phyloP scores from a whole-genome alignment of 148 eudicot species.

The Simmondsia chinensis region DNA sequence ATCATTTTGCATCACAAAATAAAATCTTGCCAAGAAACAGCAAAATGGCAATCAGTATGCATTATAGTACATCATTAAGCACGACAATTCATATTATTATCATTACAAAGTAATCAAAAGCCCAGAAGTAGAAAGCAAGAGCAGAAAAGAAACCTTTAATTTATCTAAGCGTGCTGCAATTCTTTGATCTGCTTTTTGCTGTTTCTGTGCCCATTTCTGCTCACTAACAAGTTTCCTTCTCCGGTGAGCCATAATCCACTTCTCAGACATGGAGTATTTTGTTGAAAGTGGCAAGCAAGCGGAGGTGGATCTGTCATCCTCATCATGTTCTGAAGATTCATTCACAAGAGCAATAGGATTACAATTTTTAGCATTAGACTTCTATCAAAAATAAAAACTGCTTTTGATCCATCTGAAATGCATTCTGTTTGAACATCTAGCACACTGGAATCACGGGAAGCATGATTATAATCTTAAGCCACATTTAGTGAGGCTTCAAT shows the following conservation, averaged over 20 bases:
- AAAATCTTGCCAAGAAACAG: no score
- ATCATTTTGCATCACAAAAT: no score
- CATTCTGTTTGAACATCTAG: conserved; percentile 16
- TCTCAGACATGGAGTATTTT: conserved; percentile 63
- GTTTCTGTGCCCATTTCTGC: conserved; percentile 55
- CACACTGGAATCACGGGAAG: conserved; percentile 22
- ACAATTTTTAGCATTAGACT: conserved; percentile 19
- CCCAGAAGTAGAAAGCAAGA: conserved; percentile 1
- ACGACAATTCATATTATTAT: no score
- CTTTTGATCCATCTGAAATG: conserved; percentile 26
- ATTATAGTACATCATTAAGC: no score
- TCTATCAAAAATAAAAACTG: conserved; percentile 16
- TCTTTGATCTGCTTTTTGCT: conserved; percentile 61
- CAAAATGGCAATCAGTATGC: no score
- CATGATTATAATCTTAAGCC: neutral
- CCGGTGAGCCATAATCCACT: conserved; percentile 73
- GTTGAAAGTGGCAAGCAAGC: conserved; percentile 39
- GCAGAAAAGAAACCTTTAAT: conserved; percentile 51
- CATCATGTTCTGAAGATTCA: conserved; percentile 34
- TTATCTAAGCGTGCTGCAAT: conserved; percentile 51
- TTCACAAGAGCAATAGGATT: conserved; percentile 19
- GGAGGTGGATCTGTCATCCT: conserved; percentile 26
- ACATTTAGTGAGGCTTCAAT: neutral
- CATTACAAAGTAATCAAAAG: no score
- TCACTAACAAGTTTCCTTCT: conserved; percentile 49